phyloP scores from a whole-genome alignment of 345 rosid genomes.

The Eutrema yunnanense region DNA sequence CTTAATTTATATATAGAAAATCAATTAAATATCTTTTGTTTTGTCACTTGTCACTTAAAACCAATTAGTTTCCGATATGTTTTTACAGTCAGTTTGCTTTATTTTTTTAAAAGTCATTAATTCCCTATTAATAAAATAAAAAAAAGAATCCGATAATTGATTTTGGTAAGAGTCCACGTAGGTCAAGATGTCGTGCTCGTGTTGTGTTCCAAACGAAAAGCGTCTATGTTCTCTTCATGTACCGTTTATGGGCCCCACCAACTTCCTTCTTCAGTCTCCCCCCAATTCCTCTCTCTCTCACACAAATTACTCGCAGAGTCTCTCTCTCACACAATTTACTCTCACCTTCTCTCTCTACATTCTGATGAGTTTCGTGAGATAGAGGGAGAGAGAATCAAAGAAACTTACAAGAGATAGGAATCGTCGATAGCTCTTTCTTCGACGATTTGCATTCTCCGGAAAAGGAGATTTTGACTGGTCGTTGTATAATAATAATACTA shows the following conservation, averaged over 20 bases:
- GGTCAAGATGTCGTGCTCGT: slow-evolving; percentile 33
- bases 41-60: not conserved
- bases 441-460: not conserved
- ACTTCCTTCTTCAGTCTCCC: slow-evolving; percentile 6
- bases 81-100: not conserved
- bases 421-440: not conserved
- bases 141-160: not conserved
- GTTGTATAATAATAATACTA: not conserved
- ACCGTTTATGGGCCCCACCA: slow-evolving; percentile 22
- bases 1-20: not conserved
- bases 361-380: slow-evolving; percentile 3
- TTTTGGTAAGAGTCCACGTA: slow-evolving; percentile 29
- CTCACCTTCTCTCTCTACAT: not conserved
- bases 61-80: not conserved
- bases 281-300: not conserved
- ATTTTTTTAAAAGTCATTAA: not conserved
- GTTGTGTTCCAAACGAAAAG: slow-evolving; percentile 30
- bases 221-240: slow-evolving; percentile 37
- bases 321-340: no score
- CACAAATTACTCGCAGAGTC: not conserved
- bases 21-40: not conserved
- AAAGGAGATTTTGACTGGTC: not conserved
- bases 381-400: not conserved
- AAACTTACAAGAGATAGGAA: not conserved
- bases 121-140: not conserved